Base-by-base conservation (phyloP, 495 filamentous ascomycete genomes). In the Penicillium silybi region DNA sequence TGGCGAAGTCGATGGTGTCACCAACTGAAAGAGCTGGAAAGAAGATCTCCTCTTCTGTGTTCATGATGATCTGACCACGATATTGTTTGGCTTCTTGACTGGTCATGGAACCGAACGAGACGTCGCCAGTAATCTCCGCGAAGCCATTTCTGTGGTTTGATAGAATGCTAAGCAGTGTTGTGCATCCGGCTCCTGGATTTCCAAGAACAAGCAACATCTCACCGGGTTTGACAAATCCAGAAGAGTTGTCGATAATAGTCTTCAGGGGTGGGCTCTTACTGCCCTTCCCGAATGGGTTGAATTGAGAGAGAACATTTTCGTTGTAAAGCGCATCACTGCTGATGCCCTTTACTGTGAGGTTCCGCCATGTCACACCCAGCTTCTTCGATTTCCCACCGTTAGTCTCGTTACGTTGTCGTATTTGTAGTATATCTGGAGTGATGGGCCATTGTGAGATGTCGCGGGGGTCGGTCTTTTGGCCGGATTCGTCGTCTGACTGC, bases 131-230 rank as follows among this genome's bases (percentile, higher is more conserved):
- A 65, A 1, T 85, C 85, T 9, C 70, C 63, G 0, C 76, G 74
- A 34, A 83, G 85, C 82, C 54, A 89, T 89, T 11, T 78, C 77
- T 48, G 88, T 74, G 0, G 87, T 90, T 50, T 86, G 72, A 68
- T 68, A 80, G 1, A 88, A 85, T 0, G 80, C 87, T 46, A 90
- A 89, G 57, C n/a, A 74, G 45, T 5, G 72, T 76, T 0, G 64
- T 64, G 44, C 69, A 75, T 9, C 72, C 72, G 6, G 58, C 55
- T 0, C 72, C 72, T 9, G 72, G 72, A 1, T 67, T 44, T 6
- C 72, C 72, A 13, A 75, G 56, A 16, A 75, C 72, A 11, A 75
- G 41, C 18, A 72, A 48, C 60, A 73, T 67, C 50, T 73, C 70
- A 8, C 71, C 71, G 2, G 78, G 77, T 52, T 77, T 76, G 1